Evolutionary conservation across 345 rosid species (phyloP).

Genomic region (Salix caprea): DNA sequence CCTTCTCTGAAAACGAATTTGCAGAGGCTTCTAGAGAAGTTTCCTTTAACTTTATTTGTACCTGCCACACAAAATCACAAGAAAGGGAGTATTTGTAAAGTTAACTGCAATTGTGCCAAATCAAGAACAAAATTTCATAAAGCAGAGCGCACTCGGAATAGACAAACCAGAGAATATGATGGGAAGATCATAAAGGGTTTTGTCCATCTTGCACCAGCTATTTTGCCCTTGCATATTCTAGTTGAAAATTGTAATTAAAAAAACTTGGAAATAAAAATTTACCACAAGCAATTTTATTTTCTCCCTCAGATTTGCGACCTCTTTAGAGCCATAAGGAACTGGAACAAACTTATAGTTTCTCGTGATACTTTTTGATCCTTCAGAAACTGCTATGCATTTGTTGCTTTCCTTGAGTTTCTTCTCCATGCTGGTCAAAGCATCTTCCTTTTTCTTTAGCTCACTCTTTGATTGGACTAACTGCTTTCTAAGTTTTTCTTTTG

Average conservation of each 20-base stretch:
- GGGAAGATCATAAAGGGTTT: neutral
- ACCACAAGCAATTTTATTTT: slow-evolving; percentile 67
- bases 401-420: slow-evolving; percentile 48
- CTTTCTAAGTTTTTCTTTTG: slow-evolving; percentile 63
- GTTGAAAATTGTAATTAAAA: neutral
- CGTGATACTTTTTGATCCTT: slow-evolving; percentile 32
- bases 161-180: neutral
- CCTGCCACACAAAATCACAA: slow-evolving; percentile 39
- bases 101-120: neutral
- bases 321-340: slow-evolving; percentile 44
- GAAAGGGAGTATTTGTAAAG: neutral
- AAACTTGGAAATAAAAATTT: neutral
- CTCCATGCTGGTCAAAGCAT: slow-evolving; percentile 37
- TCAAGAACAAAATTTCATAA: neutral
- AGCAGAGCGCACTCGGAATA: neutral
- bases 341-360: slow-evolving; percentile 44
- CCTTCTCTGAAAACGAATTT: slow-evolving; percentile 53
- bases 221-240: neutral
- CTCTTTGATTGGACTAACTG: slow-evolving; percentile 49
- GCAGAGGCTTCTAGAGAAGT: slow-evolving; percentile 51
- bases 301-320: slow-evolving; percentile 52
- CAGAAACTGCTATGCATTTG: slow-evolving; percentile 30
- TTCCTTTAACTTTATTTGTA: slow-evolving; percentile 58
- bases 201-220: neutral
- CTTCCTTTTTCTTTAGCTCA: slow-evolving; percentile 70